These are phyloP conservation scores for Bacidia rubella DNA, from an alignment of 495 filamentous ascomycete genomes.

Conservation along the genomic window DNA sequence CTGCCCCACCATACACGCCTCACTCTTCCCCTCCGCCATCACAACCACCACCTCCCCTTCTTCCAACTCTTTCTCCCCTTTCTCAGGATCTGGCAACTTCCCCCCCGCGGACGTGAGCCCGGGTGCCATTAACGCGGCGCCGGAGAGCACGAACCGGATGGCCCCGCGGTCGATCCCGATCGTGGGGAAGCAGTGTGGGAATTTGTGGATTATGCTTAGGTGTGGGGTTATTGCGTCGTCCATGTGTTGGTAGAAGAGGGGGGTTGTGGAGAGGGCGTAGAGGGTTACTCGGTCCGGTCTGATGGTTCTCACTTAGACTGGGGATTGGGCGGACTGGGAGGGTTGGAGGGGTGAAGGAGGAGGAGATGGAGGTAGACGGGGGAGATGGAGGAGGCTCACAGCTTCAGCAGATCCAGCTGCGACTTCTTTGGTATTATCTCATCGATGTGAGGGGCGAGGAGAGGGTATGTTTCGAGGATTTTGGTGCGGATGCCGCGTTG, in stretches of 20 bases:
- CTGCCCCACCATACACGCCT: conserved; percentile 77
- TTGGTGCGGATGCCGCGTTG: conserved; percentile 75
- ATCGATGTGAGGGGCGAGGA: conserved; percentile 79
- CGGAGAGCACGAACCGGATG: conserved; percentile 88
- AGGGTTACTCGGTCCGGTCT: conserved; percentile 76
- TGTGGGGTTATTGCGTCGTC: conserved; percentile 69
- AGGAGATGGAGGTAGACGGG: neutral
- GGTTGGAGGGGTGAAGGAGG: conserved; percentile 3
- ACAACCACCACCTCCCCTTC: conserved; percentile 74
- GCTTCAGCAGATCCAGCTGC: conserved; percentile 81
- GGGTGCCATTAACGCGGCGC: conserved; percentile 90
- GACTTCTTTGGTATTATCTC: conserved; percentile 91
- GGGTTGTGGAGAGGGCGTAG: conserved; percentile 61
- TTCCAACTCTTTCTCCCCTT: conserved; percentile 38
- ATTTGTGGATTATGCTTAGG: conserved; percentile 57
- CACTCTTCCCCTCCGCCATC: conserved; percentile 82
- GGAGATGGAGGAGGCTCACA: conserved; percentile 30
- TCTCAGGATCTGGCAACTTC: conserved; percentile 41
- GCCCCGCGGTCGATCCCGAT: conserved; percentile 78
- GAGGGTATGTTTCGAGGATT: conserved; percentile 70
- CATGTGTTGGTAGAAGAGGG: conserved; percentile 86
- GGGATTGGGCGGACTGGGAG: conserved; percentile 1
- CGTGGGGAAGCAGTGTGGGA: conserved; percentile 33
- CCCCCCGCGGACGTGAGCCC: conserved; percentile 77
- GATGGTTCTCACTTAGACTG: neutral